These are phyloP conservation scores for Stevia rebaudiana DNA, from an alignment of 140 eudicot genomes.

Conservation along the genomic window DNA sequence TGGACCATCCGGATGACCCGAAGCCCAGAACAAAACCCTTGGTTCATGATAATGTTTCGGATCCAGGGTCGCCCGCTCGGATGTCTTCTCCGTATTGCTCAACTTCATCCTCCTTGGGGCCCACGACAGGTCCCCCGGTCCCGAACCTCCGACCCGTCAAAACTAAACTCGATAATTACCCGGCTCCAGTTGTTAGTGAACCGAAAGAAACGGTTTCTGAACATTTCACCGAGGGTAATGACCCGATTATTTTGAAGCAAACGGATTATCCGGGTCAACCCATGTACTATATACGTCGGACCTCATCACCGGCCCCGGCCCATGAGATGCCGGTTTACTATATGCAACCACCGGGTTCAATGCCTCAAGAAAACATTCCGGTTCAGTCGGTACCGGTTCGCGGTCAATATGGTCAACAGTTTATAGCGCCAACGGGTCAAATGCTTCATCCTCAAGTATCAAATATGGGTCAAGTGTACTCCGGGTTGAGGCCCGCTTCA, in stretches of 20 bases:
- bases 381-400: conserved; percentile 38
- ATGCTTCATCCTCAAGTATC: conserved; percentile 36
- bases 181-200: conserved; percentile 29
- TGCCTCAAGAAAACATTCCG: conserved; percentile 36
- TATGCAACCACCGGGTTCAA: conserved; percentile 43
- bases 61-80: conserved; percentile 70
- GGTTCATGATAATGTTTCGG: conserved; percentile 42
- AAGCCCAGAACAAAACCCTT: conserved; percentile 28
- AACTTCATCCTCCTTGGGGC: conserved; percentile 51
- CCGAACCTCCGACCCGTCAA: conserved; percentile 67
- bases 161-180: conserved; percentile 48
- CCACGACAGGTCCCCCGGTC: conserved; percentile 27
- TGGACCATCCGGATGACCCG: conserved; percentile 63
- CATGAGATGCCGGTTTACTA: conserved; percentile 61
- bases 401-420: conserved; percentile 51
- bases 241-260: conserved; percentile 29
- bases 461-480: conserved; percentile 47
- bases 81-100: conserved; percentile 61
- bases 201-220: conserved; percentile 32
- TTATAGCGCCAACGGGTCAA: conserved; percentile 49
- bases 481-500: conserved; percentile 38
- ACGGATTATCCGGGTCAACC: conserved; percentile 40
- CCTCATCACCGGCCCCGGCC: conserved; percentile 34
- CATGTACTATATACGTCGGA: conserved; percentile 37
- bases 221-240: conserved; percentile 22